Conservation (phyloP, 768 basidiomycete species). For the Lentinula raphanica region DNA sequence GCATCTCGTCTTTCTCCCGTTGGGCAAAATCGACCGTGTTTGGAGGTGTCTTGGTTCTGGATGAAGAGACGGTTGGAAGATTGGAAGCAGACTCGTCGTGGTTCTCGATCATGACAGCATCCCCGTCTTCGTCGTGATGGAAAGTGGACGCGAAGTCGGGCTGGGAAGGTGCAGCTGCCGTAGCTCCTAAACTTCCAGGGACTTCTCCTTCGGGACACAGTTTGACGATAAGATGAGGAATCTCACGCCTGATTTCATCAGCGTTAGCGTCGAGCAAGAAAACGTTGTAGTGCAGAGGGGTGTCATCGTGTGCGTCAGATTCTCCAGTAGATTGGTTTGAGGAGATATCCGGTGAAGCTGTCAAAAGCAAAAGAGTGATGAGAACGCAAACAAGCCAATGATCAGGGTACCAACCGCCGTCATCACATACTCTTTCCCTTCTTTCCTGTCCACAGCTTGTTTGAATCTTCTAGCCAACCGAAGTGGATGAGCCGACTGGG, state of each 20-base stretch:
- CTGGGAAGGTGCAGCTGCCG: background rate
- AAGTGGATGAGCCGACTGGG: conserved; percentile 44
- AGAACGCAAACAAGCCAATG: background rate
- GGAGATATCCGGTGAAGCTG: background rate
- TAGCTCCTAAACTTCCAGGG: conserved; percentile 8
- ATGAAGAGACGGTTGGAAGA: conserved; percentile 4
- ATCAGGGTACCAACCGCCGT: background rate
- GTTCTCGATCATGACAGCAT: conserved; percentile 4
- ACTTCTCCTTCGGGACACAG: conserved; percentile 32
- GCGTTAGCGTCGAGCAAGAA: conserved; percentile 64
- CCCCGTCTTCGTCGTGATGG: conserved; percentile 16
- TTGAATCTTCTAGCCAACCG: conserved; percentile 63
- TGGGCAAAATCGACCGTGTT: conserved; percentile 80
- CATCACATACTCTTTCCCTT: conserved; percentile 34
- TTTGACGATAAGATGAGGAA: conserved; percentile 52
- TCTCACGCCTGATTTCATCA: conserved; percentile 35
- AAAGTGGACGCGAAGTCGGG: background rate
- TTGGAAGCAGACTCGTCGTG: background rate
- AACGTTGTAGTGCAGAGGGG: conserved; percentile 62
- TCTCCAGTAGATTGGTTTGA: conserved; percentile 1
- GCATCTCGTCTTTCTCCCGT: conserved; percentile 87
- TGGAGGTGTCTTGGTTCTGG: conserved; percentile 16
- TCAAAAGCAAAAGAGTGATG: no score
- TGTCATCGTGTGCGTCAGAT: conserved; percentile 15
- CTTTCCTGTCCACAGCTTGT: conserved; percentile 56